phyloP scores from a whole-genome alignment of 495 filamentous ascomycete genomes.

The Tuber aestivum region DNA sequence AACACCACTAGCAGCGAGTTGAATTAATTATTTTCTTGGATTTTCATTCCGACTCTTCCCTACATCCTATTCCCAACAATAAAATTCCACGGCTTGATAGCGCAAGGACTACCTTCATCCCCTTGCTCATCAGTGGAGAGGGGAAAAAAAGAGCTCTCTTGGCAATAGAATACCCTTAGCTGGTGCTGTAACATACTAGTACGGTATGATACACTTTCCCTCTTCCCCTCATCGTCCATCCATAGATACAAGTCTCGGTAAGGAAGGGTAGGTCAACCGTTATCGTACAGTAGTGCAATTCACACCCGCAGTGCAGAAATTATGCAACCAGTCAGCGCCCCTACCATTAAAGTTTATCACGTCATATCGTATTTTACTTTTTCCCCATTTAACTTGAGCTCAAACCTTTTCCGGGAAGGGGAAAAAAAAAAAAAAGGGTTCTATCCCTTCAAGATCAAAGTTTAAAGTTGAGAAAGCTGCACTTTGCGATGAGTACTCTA shows the following conservation, averaged over 20 bases:
- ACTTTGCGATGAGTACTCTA: background rate
- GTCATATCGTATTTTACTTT: background rate
- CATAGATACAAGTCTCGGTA: background rate
- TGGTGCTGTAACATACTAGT: background rate
- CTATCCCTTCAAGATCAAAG: background rate
- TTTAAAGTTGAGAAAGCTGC: background rate
- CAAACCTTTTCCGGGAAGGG: background rate
- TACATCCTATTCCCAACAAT: background rate
- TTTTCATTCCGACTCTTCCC: background rate
- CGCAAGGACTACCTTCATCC: background rate
- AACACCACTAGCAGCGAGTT: background rate
- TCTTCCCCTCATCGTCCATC: background rate
- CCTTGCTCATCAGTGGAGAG: background rate
- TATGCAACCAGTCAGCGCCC: background rate
- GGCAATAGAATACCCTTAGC: background rate
- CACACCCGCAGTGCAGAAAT: background rate
- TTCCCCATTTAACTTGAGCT: background rate
- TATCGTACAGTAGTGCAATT: conserved; percentile 2
- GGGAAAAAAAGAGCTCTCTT: background rate
- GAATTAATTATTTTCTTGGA: background rate
- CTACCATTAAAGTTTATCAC: background rate
- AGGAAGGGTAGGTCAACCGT: background rate
- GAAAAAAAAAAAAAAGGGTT: background rate
- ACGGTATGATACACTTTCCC: background rate
- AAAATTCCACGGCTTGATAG: background rate